Evolutionary conservation across 2,329 filamentous ascomycete species (phyloP).

Genomic region (Pseudogymnoascus sp.): DNA sequence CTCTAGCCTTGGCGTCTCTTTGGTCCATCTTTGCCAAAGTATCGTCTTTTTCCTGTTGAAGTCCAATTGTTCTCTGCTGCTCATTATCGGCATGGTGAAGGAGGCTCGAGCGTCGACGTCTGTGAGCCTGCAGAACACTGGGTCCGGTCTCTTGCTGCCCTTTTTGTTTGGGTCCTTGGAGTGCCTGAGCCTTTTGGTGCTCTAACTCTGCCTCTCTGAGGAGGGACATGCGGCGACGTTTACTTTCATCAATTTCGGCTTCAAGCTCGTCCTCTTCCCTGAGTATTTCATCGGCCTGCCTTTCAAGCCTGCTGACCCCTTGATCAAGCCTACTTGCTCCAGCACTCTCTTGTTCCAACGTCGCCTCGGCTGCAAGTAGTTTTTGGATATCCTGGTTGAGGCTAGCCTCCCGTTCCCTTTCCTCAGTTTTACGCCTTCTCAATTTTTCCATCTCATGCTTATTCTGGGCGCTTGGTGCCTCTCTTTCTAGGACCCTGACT

Average conservation of each 20-base stretch:
- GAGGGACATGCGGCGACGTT: neutral
- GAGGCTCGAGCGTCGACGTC: neutral
- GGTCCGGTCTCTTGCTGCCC: neutral
- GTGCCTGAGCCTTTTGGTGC: neutral
- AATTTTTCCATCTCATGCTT: neutral
- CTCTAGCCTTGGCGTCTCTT: neutral
- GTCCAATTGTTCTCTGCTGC: neutral
- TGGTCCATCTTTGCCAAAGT: neutral
- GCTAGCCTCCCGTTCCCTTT: neutral
- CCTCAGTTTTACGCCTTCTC: neutral
- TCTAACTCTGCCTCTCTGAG: neutral
- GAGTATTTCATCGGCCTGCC: neutral
- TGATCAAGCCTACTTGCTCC: neutral
- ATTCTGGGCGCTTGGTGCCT: neutral
- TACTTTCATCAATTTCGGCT: slow-evolving; percentile 2
- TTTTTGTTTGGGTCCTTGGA: neutral
- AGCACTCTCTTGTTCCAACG: neutral
- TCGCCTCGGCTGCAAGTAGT: neutral
- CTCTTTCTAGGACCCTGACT: neutral
- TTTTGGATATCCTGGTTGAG: slow-evolving; percentile 6
- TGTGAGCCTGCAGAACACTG: neutral
- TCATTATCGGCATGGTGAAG: slow-evolving; percentile 4
- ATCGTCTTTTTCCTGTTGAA: neutral
- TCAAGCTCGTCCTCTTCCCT: slow-evolving; percentile 2
- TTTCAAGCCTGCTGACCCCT: neutral